Conservation (phyloP, 768 basidiomycete genomes). For the Mycena rebaudengoi region DNA sequence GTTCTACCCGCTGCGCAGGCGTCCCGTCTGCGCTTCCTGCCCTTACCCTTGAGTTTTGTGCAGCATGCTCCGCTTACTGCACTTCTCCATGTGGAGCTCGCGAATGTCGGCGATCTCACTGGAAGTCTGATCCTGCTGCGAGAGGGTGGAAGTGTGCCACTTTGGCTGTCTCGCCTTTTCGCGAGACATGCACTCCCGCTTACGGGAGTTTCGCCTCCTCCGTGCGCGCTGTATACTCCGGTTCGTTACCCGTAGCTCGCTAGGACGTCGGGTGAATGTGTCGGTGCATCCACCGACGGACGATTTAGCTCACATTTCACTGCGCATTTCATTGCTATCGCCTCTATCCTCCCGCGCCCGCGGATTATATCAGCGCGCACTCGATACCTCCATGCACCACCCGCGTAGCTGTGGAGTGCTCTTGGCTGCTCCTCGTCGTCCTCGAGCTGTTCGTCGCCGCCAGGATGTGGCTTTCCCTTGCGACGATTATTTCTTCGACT, state of each 20-base stretch:
- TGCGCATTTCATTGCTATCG: not conserved
- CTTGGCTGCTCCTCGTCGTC: not conserved
- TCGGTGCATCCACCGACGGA: too few species aligned
- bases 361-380: conserved; percentile 1
- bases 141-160: too few species aligned
- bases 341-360: conserved; percentile 2
- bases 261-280: not conserved
- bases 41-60: not conserved
- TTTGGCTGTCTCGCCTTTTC: too few species aligned
- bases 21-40: conserved; percentile 1
- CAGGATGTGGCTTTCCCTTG: not conserved
- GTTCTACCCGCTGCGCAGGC: not conserved
- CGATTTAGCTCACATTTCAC: conserved; percentile 4
- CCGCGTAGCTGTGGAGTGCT: not conserved
- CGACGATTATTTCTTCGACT: conserved; percentile 9
- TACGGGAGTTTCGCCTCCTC: not conserved
- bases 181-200: too few species aligned
- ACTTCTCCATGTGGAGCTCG: not conserved
- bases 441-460: not conserved
- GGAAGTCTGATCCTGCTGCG: too few species aligned
- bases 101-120: not conserved
- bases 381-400: conserved; percentile 1
- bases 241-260: not conserved
- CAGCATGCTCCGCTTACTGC: not conserved
- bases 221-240: not conserved